phyloP scores from a whole-genome alignment of 768 basidiomycete species.

The Mycena haematopus region DNA sequence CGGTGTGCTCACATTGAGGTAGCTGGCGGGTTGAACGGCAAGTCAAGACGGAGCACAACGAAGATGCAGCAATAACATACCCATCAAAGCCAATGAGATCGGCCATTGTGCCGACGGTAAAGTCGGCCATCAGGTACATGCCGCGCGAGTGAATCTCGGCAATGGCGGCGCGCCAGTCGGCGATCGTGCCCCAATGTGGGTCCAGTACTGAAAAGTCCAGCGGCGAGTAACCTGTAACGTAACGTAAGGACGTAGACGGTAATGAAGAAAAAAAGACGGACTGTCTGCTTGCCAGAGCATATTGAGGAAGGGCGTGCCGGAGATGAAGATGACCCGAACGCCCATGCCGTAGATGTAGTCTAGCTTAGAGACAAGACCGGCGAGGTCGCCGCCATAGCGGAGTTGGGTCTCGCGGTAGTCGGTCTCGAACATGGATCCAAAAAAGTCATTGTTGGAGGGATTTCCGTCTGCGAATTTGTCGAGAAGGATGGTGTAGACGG shows the following conservation, averaged over 20 bases:
- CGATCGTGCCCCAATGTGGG: conserved; percentile 88
- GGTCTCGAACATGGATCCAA: conserved; percentile 77
- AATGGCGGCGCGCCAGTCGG: conserved; percentile 80
- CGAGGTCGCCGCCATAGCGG: conserved; percentile 88
- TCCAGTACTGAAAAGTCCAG: conserved; percentile 90
- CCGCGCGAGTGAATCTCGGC: conserved; percentile 78
- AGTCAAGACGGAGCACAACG: conserved; percentile 7
- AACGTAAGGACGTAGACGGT: conserved; percentile 16
- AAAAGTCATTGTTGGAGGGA: conserved; percentile 91
- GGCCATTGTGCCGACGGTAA: conserved; percentile 92
- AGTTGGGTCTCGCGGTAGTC: conserved; percentile 91
- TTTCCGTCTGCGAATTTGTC: conserved; percentile 97
- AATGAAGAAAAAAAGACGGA: conserved; percentile 46
- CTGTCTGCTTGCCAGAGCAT: conserved; percentile 98
- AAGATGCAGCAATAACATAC: conserved; percentile 49
- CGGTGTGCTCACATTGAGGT: conserved; percentile 80
- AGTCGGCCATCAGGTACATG: conserved; percentile 94
- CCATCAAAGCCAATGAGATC: conserved; percentile 87
- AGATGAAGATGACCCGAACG: conserved; percentile 82
- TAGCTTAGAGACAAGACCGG: conserved; percentile 73
- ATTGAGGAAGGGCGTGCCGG: conserved; percentile 91
- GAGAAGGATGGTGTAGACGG: conserved; percentile 81
- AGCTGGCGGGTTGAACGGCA: conserved; percentile 47
- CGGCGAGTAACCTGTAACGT: conserved; percentile 81
- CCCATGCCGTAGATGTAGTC: conserved; percentile 95